phyloP scores from a whole-genome alignment of 306 rosid genomes.

The Quercus robur region DNA sequence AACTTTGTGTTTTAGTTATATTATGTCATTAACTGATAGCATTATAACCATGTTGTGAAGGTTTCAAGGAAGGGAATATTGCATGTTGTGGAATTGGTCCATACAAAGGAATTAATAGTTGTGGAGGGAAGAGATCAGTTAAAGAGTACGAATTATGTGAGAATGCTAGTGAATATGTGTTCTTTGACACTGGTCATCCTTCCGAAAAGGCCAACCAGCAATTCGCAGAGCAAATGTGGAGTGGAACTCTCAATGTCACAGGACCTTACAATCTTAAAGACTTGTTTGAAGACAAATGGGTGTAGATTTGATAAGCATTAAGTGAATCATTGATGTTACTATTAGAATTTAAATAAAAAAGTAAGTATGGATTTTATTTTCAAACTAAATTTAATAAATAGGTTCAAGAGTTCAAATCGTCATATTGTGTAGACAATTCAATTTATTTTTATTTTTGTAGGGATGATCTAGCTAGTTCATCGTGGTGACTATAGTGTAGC shows the following conservation, averaged over 20 bases:
- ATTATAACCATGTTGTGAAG: background rate
- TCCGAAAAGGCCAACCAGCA: constrained; percentile 22
- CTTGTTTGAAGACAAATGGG: constrained; percentile 17
- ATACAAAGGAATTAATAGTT: constrained; percentile 14
- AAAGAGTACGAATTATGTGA: constrained; percentile 25
- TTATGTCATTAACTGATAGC: too few species aligned
- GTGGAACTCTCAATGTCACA: constrained; percentile 2
- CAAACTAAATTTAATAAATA: background rate
- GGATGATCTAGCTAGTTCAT: too few species aligned
- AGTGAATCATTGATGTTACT: background rate
- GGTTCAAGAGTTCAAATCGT: background rate
- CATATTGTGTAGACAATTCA: too few species aligned
- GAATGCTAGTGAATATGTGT: constrained; percentile 24
- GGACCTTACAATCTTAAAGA: constrained; percentile 28
- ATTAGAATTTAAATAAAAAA: background rate
- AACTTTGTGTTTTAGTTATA: too few species aligned
- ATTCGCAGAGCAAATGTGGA: constrained; percentile 30
- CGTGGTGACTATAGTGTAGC: too few species aligned
- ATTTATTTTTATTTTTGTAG: too few species aligned
- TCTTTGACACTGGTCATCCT: constrained; percentile 37
- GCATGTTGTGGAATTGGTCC: constrained; percentile 45
- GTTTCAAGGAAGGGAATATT: constrained; percentile 28
- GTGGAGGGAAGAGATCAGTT: constrained; percentile 33
- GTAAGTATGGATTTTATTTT: background rate
- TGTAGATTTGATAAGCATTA: background rate